phyloP scores from a whole-genome alignment of 1,284 basidiomycete species.

The Irpex rosettiformis region DNA sequence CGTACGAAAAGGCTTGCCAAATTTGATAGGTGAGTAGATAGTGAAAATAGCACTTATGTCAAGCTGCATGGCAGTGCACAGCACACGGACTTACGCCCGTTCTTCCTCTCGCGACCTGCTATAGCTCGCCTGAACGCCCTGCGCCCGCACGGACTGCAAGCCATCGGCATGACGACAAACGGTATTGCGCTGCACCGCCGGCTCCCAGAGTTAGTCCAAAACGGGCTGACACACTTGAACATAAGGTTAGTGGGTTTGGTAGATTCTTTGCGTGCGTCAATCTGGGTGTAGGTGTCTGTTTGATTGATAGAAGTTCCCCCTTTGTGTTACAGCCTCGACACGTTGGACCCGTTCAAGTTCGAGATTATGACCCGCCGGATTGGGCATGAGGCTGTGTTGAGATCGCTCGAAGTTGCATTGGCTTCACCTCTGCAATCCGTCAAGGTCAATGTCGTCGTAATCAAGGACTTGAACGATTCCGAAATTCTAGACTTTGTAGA shows the following conservation, averaged over 20 bases:
- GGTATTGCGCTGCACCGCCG: conserved; percentile 75
- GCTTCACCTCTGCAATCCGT: conserved; percentile 52
- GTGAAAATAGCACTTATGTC: conserved; percentile 5
- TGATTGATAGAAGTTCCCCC: conserved; percentile 6
- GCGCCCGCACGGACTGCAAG: conserved; percentile 57
- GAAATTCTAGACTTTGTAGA: conserved; percentile 80
- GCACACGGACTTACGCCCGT: conserved; percentile 14
- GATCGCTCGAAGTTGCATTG: conserved; percentile 64
- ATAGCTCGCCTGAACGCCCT: conserved; percentile 56
- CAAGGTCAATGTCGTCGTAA: conserved; percentile 83
- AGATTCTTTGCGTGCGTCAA: not conserved
- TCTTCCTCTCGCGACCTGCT: not conserved
- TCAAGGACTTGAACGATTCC: conserved; percentile 76
- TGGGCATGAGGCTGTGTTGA: conserved; percentile 74
- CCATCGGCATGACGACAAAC: conserved; percentile 87
- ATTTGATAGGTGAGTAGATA: conserved; percentile 55
- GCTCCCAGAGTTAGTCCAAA: conserved; percentile 61
- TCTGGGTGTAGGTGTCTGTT: conserved; percentile 5
- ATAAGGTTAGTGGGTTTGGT: conserved; percentile 48
- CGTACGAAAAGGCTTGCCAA: conserved; percentile 72
- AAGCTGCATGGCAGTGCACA: conserved; percentile 1
- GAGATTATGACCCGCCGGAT: conserved; percentile 79
- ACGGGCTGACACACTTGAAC: conserved; percentile 82
- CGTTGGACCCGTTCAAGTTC: conserved; percentile 84
- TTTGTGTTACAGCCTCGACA: conserved; percentile 61